phyloP scores from a whole-genome alignment of 2,329 filamentous ascomycete species.

The Metarhizium robertsii region DNA sequence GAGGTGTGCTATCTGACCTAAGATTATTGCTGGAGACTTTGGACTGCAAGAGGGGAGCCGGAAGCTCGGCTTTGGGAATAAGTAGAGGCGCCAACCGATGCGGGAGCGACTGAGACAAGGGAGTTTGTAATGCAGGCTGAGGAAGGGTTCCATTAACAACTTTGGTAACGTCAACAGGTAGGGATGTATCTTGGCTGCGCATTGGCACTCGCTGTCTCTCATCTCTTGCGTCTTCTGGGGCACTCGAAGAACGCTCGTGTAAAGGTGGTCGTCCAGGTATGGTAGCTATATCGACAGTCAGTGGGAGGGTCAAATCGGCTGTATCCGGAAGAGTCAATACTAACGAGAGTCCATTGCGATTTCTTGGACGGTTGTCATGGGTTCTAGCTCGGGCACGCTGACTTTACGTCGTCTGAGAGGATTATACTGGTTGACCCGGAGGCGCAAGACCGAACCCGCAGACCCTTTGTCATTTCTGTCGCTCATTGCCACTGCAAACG shows the following conservation, averaged over 20 bases:
- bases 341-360: conserved; percentile 61
- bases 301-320: conserved; percentile 10
- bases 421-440: conserved; percentile 49
- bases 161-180: conserved; percentile 13
- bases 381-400: conserved; percentile 54
- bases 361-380: conserved; percentile 62
- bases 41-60: conserved; percentile 15
- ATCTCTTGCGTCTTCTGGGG: conserved; percentile 26
- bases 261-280: conserved; percentile 56
- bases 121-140: conserved; percentile 18
- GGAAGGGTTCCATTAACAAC: conserved; percentile 16
- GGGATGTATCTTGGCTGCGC: background rate
- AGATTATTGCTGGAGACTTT: conserved; percentile 35
- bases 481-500: conserved; percentile 33
- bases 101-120: conserved; percentile 37
- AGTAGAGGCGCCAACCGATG: conserved; percentile 42
- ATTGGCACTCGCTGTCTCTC: conserved; percentile 7
- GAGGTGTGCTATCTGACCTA: conserved; percentile 33
- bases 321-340: conserved; percentile 18
- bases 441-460: conserved; percentile 29
- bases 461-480: conserved; percentile 31
- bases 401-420: conserved; percentile 51
- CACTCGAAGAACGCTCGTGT: conserved; percentile 55
- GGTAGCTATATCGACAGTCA: conserved; percentile 37
- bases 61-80: conserved; percentile 31